Conservation (phyloP, 2,329 filamentous ascomycete genomes). For the Diaporthe caulivora region DNA sequence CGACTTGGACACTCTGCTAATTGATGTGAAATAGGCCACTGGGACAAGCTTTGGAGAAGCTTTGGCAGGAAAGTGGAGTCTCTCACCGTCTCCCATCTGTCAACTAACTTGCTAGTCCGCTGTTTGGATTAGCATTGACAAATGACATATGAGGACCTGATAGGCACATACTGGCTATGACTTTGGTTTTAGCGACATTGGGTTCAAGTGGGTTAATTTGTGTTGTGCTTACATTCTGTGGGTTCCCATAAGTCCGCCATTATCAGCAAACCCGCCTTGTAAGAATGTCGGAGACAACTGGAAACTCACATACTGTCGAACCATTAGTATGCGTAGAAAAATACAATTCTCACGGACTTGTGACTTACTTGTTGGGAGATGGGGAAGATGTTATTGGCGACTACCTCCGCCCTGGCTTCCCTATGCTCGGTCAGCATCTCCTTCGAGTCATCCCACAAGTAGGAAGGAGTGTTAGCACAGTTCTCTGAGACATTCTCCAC, state of each 20-base stretch:
- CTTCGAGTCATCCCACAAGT: not conserved
- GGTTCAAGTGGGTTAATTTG: not conserved
- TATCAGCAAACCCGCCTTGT: not conserved
- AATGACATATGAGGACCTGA: not conserved
- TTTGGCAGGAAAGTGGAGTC: not conserved
- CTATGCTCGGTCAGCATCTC: not conserved
- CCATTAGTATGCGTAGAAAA: not conserved
- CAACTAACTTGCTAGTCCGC: conserved; percentile 1
- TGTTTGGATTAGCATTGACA: not conserved
- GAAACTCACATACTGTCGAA: not conserved
- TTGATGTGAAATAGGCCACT: not conserved
- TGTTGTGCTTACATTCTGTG: conserved; percentile 5
- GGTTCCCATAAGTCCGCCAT: not conserved
- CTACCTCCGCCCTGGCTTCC: not conserved
- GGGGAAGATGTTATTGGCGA: not conserved
- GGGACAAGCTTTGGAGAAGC: not conserved
- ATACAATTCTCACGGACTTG: no score
- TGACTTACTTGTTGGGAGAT: conserved; percentile 2
- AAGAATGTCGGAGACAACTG: not conserved
- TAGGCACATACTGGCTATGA: not conserved
- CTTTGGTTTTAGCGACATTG: not conserved
- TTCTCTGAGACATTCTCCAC: not conserved
- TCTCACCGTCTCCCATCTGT: not conserved
- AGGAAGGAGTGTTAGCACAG: not conserved
- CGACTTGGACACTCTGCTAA: not conserved